Evolutionary conservation across 257 asterid genomes (phyloP), one percentile per base, ranked within the genome.

Genomic region (Avicennia marina): DNA sequence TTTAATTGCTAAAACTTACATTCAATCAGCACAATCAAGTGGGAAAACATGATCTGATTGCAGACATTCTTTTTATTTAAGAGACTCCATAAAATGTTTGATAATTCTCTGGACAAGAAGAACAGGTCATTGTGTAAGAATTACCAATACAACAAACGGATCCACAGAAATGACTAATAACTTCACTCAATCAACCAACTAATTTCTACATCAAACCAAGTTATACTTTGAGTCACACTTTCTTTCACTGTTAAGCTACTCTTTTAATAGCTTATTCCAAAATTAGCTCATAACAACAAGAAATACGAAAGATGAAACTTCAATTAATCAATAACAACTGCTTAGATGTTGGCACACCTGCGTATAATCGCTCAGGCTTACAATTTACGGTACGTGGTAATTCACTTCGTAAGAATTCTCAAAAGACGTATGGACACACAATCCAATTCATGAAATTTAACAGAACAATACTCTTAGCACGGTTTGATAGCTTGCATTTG

Each of bases 321-420:
- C 26, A 25, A 45, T 12, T 36, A 24, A 42, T 29, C 36, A 63
- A 53, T 6, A 13, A 27, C 60, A 39, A 25, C 53, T 0, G 43
- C 24, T 29, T 62, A 58, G 50, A 38, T 18, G 53, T 16, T 32
- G 60, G 38, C 51, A 19, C 34, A 62, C 44, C 54, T 19, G 56
- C 69, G 31, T 53, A 48, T 13, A 47, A 53, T 19, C 50, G 56
- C n/a, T n/a, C n/a, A n/a, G n/a, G n/a, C n/a, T n/a, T n/a, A n/a
- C n/a, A n/a, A n/a, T n/a, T n/a, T n/a, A n/a, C n/a, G n/a, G n/a
- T n/a, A n/a, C n/a, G n/a, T n/a, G n/a, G n/a, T n/a, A 6, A 49
- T 4, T 66, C 65, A 40, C 13, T 53, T 31, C 44, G 22, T 26
- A n/a, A 40, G 16, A 17, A n/a, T 39, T 25, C 9, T 15, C 36